Conservation (phyloP, 2,329 filamentous ascomycete genomes). For the Niveomyces coronatus region DNA sequence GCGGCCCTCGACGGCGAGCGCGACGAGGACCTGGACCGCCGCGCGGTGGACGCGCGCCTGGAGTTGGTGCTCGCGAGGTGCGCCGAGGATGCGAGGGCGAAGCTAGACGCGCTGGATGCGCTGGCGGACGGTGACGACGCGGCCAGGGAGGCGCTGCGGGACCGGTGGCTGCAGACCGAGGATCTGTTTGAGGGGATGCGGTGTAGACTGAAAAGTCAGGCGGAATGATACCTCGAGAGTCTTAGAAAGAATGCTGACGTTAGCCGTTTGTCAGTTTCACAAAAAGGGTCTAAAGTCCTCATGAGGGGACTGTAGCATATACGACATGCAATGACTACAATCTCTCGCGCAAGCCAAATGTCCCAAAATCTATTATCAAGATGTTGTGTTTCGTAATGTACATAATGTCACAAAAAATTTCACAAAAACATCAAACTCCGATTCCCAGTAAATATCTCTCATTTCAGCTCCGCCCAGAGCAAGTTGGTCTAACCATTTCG, state of each 20-base stretch:
- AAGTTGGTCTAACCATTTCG: no score
- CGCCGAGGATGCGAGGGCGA: conserved; percentile 21
- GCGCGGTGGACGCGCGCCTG: conserved; percentile 26
- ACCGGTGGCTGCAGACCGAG: conserved; percentile 29
- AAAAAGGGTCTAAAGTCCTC: no score
- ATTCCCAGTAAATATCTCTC: neutral
- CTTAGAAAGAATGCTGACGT: neutral
- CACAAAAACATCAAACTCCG: neutral
- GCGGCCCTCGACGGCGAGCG: conserved; percentile 33
- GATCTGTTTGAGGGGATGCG: conserved; percentile 24
- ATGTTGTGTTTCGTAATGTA: conserved; percentile 6
- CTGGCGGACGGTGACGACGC: conserved; percentile 19
- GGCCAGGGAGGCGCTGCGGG: neutral
- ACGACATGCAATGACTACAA: no score
- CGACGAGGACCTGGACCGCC: conserved; percentile 36
- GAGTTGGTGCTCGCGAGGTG: conserved; percentile 28
- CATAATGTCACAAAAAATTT: conserved; percentile 1
- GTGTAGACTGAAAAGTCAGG: conserved; percentile 11
- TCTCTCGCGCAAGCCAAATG: no score
- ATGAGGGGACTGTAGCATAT: no score
- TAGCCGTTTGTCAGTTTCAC: no score
- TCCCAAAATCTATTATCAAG: no score
- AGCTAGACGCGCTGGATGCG: conserved; percentile 20
- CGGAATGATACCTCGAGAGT: conserved; percentile 1
- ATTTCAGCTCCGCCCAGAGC: no score